phyloP scores from a whole-genome alignment of 1,139 yeast genomes.

The Diutina ranongensis region DNA sequence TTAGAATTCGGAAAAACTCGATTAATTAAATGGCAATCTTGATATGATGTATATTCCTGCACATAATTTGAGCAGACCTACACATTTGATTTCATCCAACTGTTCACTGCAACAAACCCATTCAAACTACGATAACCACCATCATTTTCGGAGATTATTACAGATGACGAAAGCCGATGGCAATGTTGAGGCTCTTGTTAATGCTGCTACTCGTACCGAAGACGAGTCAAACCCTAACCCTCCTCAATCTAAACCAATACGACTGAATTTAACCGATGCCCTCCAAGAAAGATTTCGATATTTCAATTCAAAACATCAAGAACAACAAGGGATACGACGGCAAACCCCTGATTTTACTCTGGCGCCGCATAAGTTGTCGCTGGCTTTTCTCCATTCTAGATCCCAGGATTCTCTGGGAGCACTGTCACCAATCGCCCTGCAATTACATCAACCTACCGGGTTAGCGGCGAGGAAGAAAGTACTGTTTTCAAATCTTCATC shows the following conservation, averaged over 20 bases:
- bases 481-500: slow-evolving; percentile 4
- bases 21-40: too few relatives aligned
- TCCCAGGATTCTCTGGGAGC: background rate
- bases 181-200: slow-evolving; percentile 4
- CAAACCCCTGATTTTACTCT: background rate
- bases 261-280: slow-evolving; percentile 1
- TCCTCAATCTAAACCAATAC: too few relatives aligned
- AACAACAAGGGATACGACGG: background rate
- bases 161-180: slow-evolving; percentile 6
- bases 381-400: background rate
- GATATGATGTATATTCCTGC: background rate
- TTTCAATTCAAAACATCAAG: background rate
- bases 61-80: background rate
- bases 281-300: slow-evolving; percentile 3
- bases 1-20: too few relatives aligned
- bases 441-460: background rate
- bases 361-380: background rate
- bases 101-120: background rate
- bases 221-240: too few relatives aligned
- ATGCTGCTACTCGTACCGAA: background rate
- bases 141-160: background rate
- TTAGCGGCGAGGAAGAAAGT: slow-evolving; percentile 1
- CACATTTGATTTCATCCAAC: background rate
- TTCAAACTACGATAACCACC: background rate
- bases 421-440: background rate